Evolutionary conservation across 2,329 filamentous ascomycete genomes (phyloP), one percentile per base, ranked within the genome.

Genomic region (Metarhizium humberi): DNA sequence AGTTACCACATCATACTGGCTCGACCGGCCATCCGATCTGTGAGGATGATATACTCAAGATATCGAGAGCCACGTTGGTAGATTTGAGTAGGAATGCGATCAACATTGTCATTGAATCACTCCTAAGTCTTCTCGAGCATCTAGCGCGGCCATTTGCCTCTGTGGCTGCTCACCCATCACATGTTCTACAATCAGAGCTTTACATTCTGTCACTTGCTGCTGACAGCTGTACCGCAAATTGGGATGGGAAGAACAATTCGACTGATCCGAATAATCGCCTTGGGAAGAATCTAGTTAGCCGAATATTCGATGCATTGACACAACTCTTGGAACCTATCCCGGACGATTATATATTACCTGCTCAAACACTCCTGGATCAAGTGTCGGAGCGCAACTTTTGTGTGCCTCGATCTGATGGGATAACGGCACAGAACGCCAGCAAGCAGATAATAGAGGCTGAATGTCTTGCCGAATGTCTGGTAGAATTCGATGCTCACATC

Each of bases 211-310:
- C 79, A 50, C 72, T 87, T 46, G 75, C 84, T 40, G 81, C 83
- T 64, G 83, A 87, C 63, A 87, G 84, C 64, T 87, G 82, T 61
- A 76, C 78, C 52, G 77, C 78, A 53, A 78, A 84, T 64, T 86
- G 83, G 82, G 47, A 70, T 29, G 51, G 38, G 36, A 59, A 63
- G 25, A 55, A 55, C 43, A 58, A 64, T 62, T 36, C 62, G 10
- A 34, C 32, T 20, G 58, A 57, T 29, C 36, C 50, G 32, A 59
- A 57, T 13, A 50, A 53, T 3, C 75, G 72, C 1, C 67, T 86
- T 29, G 75, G 77, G 25, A 74, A 78, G 50, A 66, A 71, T 25
- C 69, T 86, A 13, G 78, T 84, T 40, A 72, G 66, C 50, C 79
- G 81, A 52, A 64, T 82, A 30, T 76, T 85, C 55, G 79, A 84